phyloP scores from a whole-genome alignment of 1,284 basidiomycete species.

The Athelia psychrophila region DNA sequence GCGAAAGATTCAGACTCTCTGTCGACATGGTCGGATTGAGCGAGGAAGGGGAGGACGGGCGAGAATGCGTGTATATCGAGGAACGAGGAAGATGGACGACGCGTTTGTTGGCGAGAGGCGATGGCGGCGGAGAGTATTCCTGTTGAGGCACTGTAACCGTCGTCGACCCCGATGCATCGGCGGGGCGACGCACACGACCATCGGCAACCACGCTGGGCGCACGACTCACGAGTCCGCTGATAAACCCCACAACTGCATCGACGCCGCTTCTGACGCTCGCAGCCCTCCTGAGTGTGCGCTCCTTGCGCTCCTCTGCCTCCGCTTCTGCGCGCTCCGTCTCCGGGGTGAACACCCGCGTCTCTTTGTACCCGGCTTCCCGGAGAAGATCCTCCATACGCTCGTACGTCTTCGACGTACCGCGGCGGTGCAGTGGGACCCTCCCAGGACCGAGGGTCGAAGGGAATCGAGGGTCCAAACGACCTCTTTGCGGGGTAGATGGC shows the following conservation, averaged over 20 bases:
- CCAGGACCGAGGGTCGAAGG: background rate
- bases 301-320: conserved; percentile 16
- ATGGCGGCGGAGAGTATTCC: conserved; percentile 23
- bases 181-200: background rate
- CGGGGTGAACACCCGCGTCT: conserved; percentile 84
- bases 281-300: conserved; percentile 12
- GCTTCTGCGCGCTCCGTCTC: conserved; percentile 57
- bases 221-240: conserved; percentile 49
- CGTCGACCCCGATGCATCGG: background rate
- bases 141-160: conserved; percentile 22
- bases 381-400: conserved; percentile 70
- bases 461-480: background rate
- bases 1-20: background rate
- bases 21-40: background rate
- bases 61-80: background rate
- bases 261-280: conserved; percentile 35
- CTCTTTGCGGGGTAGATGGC: background rate
- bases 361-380: conserved; percentile 84
- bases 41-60: background rate
- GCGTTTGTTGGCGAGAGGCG: background rate
- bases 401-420: conserved; percentile 1
- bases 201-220: background rate
- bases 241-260: conserved; percentile 55
- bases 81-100: background rate
- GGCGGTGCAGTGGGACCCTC: background rate